These are phyloP conservation scores for Camellia oleifera DNA, from an alignment of 179 eudicot species.

Conservation along the genomic window DNA sequence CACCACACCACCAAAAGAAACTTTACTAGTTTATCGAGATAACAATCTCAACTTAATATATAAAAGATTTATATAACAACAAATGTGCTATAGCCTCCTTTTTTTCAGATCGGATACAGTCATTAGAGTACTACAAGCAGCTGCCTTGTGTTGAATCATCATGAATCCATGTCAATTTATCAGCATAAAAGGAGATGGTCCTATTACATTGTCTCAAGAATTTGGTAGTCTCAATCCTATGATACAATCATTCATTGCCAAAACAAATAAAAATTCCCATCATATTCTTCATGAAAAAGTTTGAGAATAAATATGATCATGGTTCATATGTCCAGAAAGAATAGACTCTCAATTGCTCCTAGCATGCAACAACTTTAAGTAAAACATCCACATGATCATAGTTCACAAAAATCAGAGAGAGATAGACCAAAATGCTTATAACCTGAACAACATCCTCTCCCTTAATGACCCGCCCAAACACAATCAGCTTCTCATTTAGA, in stretches of 20 bases:
- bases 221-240: not conserved
- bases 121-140: not conserved
- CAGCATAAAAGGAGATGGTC: not conserved
- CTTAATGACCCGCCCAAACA: slow-evolving; percentile 81
- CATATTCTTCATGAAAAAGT: not conserved
- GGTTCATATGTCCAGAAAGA: not conserved
- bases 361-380: not conserved
- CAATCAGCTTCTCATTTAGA: slow-evolving; percentile 81
- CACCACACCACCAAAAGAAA: not conserved
- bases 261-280: not conserved
- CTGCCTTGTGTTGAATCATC: not conserved
- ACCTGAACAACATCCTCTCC: slow-evolving; percentile 99
- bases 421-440: slow-evolving; percentile 7
- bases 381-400: not conserved
- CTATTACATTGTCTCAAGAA: not conserved
- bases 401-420: not conserved
- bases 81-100: not conserved
- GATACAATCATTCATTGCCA: not conserved
- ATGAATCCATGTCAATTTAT: not conserved
- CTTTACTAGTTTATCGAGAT: not conserved
- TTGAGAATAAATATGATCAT: not conserved
- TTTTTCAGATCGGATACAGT: not conserved
- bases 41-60: not conserved
- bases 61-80: not conserved
- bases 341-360: not conserved